Percentiles rank a stretch among this genome's conserved stretches.
Conservation (phyloP, 495 filamentous ascomycete species). For the Penicillium verhagenii region DNA sequence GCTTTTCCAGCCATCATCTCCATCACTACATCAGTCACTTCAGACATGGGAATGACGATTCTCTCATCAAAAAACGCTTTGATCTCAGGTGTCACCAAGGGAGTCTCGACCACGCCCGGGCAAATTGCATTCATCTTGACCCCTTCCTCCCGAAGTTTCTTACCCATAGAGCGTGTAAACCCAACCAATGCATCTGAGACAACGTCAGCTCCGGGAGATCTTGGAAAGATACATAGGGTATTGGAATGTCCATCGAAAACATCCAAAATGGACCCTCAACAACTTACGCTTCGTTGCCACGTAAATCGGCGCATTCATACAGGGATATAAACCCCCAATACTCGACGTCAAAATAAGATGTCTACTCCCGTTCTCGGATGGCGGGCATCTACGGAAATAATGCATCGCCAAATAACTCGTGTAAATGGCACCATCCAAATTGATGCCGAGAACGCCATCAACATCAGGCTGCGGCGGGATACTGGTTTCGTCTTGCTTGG, state of each 20-base stretch:
- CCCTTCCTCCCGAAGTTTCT: slow-evolving; percentile 12
- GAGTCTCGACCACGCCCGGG: slow-evolving; percentile 16
- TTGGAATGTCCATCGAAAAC: no score
- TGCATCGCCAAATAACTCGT: slow-evolving; percentile 55
- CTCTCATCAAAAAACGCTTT: slow-evolving; percentile 6
- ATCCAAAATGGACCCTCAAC: no score
- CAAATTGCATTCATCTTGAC: slow-evolving; percentile 23
- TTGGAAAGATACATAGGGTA: no score
- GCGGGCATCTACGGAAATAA: slow-evolving; percentile 25
- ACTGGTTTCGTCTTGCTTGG: neutral
- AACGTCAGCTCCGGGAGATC: neutral
- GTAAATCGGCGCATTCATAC: slow-evolving; percentile 13
- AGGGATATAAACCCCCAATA: slow-evolving; percentile 22
- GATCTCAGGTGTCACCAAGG: slow-evolving; percentile 7
- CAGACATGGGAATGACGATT: slow-evolving; percentile 3
- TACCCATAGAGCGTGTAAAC: slow-evolving; percentile 15
- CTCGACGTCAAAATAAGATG: slow-evolving; percentile 20
- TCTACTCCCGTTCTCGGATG: slow-evolving; percentile 1
- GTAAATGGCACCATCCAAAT: slow-evolving; percentile 62
- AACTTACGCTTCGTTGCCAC: slow-evolving; percentile 20
- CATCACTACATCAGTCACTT: slow-evolving; percentile 6
- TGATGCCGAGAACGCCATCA: slow-evolving; percentile 49
- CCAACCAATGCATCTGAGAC: slow-evolving; percentile 17
- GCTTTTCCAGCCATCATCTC: slow-evolving; percentile 8
- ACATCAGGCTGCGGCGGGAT: neutral